These are phyloP conservation scores for Onygena corvina DNA, from an alignment of 2,329 filamentous ascomycete species.

Conservation along the genomic window DNA sequence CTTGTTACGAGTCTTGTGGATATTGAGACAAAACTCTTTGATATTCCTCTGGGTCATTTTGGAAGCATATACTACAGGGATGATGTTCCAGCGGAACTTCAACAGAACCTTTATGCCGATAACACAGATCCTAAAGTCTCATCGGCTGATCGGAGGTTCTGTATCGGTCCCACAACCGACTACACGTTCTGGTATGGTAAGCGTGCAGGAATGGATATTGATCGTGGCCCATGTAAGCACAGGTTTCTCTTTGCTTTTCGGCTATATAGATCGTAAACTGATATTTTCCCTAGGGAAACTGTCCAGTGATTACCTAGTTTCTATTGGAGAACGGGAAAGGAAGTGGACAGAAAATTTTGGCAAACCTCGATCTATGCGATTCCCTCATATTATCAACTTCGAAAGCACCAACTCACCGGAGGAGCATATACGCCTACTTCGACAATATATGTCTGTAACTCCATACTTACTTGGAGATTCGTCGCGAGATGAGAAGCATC, in stretches of 20 bases:
- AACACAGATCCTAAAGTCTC: background rate
- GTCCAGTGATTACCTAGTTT: slow-evolving; percentile 7
- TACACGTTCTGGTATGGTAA: slow-evolving; percentile 15
- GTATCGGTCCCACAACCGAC: slow-evolving; percentile 13
- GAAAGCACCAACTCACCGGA: slow-evolving; percentile 8
- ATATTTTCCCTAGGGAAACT: slow-evolving; percentile 5
- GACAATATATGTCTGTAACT: slow-evolving; percentile 11
- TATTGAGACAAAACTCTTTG: slow-evolving; percentile 12
- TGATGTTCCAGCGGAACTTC: slow-evolving; percentile 14
- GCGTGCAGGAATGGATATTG: background rate
- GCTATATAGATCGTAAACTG: slow-evolving; percentile 9
- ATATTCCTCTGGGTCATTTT: slow-evolving; percentile 7
- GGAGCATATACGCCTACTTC: slow-evolving; percentile 9
- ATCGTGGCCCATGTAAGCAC: background rate
- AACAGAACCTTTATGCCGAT: slow-evolving; percentile 16
- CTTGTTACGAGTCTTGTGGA: slow-evolving; percentile 16
- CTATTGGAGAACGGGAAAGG: slow-evolving; percentile 9
- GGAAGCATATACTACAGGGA: slow-evolving; percentile 12
- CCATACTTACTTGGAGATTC: slow-evolving; percentile 11
- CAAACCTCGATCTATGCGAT: slow-evolving; percentile 9
- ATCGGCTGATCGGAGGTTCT: slow-evolving; percentile 7
- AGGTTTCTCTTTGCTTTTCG: slow-evolving; percentile 13
- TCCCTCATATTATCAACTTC: slow-evolving; percentile 10
- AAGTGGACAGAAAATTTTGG: slow-evolving; percentile 12
- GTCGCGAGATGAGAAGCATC: background rate